Conservation (phyloP, 495 filamentous ascomycete genomes). For the Clavariopsis aquatica region DNA sequence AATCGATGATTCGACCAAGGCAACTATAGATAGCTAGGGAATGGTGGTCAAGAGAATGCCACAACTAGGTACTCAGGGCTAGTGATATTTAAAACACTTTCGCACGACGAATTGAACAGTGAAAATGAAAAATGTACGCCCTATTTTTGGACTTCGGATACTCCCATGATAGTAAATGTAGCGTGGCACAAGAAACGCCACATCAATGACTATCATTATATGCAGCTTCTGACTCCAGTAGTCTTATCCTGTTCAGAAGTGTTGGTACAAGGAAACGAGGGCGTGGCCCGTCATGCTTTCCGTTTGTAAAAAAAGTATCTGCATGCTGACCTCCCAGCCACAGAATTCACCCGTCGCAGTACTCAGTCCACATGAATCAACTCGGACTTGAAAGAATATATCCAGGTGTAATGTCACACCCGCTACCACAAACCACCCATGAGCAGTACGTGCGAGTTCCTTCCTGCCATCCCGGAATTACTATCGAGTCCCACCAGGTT, state of each 20-base stretch:
- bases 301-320: not conserved
- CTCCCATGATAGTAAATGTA: not conserved
- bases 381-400: not conserved
- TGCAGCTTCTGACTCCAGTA: not conserved
- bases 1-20: constrained; percentile 8
- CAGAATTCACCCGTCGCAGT: not conserved
- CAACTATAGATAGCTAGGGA: not conserved
- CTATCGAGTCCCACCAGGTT: too few relatives aligned
- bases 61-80: not conserved
- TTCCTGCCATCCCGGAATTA: too few relatives aligned
- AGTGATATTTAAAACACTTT: too few relatives aligned
- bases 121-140: not conserved
- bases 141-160: not conserved
- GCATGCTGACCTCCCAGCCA: not conserved
- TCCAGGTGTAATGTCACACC: too few relatives aligned
- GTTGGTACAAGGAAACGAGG: not conserved
- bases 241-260: too few relatives aligned
- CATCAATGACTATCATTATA: not conserved
- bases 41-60: not conserved
- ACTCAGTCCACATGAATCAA: not conserved
- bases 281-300: not conserved
- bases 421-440: too few relatives aligned
- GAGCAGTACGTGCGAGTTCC: too few relatives aligned
- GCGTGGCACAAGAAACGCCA: not conserved
- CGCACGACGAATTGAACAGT: too few relatives aligned